Evolutionary conservation across 257 asterid genomes (phyloP).

Genomic region (Scutellaria baicalensis): DNA sequence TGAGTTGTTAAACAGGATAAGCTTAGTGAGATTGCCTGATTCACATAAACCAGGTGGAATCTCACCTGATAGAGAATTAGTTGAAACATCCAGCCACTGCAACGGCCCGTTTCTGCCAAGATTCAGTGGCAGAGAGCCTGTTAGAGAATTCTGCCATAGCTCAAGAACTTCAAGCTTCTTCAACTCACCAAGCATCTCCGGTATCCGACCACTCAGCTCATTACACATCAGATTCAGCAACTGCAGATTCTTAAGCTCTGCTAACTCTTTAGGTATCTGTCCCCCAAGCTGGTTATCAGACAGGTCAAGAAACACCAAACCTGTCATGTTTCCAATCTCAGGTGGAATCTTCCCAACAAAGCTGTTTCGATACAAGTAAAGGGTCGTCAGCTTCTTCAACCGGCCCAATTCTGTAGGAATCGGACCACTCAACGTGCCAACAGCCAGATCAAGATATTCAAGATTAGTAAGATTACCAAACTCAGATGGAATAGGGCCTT

Average conservation of each 20-base stretch:
- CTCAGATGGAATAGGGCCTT: slow-evolving; percentile 58
- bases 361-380: slow-evolving; percentile 52
- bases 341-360: slow-evolving; percentile 58
- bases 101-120: slow-evolving; percentile 55
- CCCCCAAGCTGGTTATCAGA: slow-evolving; percentile 56
- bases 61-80: slow-evolving; percentile 57
- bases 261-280: slow-evolving; percentile 51
- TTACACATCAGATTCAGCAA: slow-evolving; percentile 75
- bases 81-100: slow-evolving; percentile 67
- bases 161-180: slow-evolving; percentile 52
- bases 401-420: slow-evolving; percentile 57
- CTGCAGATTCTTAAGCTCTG: slow-evolving; percentile 46
- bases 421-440: slow-evolving; percentile 49
- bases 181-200: slow-evolving; percentile 38
- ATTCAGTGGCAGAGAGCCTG: slow-evolving; percentile 47
- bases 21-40: slow-evolving; percentile 58
- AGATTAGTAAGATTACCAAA: slow-evolving; percentile 58
- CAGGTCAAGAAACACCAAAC: slow-evolving; percentile 51
- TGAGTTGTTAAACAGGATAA: slow-evolving; percentile 70
- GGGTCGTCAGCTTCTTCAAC: slow-evolving; percentile 45
- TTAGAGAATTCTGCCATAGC: slow-evolving; percentile 57
- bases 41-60: slow-evolving; percentile 56
- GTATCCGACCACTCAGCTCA: slow-evolving; percentile 46
- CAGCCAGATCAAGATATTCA: slow-evolving; percentile 64
- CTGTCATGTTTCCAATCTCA: slow-evolving; percentile 45